Conservation (phyloP, 1,284 basidiomycete genomes). For the Naganishia sp. region DNA sequence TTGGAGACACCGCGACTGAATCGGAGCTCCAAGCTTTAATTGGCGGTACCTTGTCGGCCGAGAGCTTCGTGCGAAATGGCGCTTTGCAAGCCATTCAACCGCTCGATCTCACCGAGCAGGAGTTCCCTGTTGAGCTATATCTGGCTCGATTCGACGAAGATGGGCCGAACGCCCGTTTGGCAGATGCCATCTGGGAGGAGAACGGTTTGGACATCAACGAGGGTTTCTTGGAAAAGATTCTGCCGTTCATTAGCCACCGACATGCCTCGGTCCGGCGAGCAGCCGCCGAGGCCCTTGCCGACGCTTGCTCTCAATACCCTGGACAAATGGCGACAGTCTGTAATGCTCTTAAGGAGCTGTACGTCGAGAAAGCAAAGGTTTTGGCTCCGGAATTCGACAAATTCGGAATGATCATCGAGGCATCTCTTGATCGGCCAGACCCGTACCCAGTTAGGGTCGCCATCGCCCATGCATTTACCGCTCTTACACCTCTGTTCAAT, state of each 20-base stretch:
- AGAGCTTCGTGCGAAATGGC: conserved; percentile 83
- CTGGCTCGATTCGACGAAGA: conserved; percentile 89
- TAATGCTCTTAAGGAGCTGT: conserved; percentile 67
- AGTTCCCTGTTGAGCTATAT: conserved; percentile 89
- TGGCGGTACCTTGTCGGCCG: conserved; percentile 76
- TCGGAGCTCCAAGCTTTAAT: conserved; percentile 71
- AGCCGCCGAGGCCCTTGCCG: conserved; percentile 73
- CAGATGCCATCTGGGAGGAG: conserved; percentile 87
- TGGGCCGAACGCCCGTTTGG: conserved; percentile 84
- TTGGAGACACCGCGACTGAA: conserved; percentile 65
- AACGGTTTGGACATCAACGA: conserved; percentile 90
- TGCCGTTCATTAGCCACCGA: conserved; percentile 74
- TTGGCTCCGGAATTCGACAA: conserved; percentile 85
- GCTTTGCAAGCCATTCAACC: conserved; percentile 90
- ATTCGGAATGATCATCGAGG: conserved; percentile 92
- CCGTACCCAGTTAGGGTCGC: conserved; percentile 86
- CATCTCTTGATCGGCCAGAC: conserved; percentile 86
- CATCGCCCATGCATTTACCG: conserved; percentile 69
- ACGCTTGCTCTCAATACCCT: conserved; percentile 74
- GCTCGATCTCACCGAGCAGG: conserved; percentile 90
- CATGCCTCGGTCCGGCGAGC: conserved; percentile 78
- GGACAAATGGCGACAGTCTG: conserved; percentile 62
- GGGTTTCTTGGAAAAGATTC: conserved; percentile 65
- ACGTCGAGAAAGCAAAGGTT: conserved; percentile 83
- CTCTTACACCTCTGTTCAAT: conserved; percentile 69